Percentiles rank a stretch among this genome's conserved stretches.
phyloP scores from a whole-genome alignment of 202 grass and related monocot genomes.

The Saccharum hybrid region DNA sequence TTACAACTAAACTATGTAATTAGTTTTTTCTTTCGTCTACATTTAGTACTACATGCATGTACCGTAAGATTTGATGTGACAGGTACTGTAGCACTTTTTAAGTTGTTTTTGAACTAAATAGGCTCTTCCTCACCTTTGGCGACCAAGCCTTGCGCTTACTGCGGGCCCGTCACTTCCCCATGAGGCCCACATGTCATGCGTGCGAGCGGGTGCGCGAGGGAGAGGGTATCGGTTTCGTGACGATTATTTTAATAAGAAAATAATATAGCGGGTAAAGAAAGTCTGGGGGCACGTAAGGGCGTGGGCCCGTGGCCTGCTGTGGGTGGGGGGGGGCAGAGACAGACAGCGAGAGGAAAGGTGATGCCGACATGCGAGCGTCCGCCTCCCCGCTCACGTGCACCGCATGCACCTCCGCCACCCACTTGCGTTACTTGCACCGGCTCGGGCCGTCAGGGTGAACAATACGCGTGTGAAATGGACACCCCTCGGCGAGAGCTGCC shows the following conservation, averaged over 20 bases:
- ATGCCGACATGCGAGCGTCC: slow-evolving; percentile 46
- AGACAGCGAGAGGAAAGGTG: neutral
- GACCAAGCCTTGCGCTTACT: neutral
- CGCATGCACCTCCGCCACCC: too few species aligned
- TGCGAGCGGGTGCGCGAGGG: neutral
- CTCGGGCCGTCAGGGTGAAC: too few species aligned
- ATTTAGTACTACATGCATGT: too few species aligned
- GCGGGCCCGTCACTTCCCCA: neutral
- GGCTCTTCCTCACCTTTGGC: neutral
- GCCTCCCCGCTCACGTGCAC: too few species aligned
- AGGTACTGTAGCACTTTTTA: too few species aligned
- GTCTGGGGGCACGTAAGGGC: neutral
- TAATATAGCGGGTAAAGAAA: neutral
- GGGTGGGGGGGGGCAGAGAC: slow-evolving; percentile 5
- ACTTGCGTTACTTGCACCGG: too few species aligned
- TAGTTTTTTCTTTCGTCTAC: too few species aligned
- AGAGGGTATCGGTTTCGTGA: neutral
- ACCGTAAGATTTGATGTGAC: too few species aligned
- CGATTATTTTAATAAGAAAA: neutral
- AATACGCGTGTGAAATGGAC: too few species aligned
- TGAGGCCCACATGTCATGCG: neutral
- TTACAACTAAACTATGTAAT: too few species aligned
- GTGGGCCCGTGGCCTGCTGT: neutral
- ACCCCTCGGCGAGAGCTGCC: too few species aligned
- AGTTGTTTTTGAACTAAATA: too few species aligned